Base-by-base conservation (phyloP, 2,329 filamentous ascomycete species). In the Sarocladium brachiariae region DNA sequence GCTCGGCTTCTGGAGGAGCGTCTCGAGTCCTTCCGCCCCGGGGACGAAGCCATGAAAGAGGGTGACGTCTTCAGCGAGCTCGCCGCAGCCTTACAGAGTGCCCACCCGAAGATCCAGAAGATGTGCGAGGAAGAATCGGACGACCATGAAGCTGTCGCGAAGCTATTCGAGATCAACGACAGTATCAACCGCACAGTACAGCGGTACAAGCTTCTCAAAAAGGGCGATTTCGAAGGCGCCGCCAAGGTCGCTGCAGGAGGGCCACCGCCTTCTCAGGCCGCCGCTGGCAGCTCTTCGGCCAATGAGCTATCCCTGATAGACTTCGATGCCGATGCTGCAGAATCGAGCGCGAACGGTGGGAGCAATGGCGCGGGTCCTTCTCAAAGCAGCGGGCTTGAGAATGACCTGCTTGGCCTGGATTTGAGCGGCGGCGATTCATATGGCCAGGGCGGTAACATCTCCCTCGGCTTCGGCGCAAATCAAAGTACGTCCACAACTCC, bases 41-140 rank as follows among this genome's bases (percentile, higher is more conserved):
- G 91, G 38, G 92, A 96, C 60, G 80, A 78, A 52, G 21, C 30
- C 14, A 86, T 97, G 70, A 65, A 69, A 18, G 81, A 84, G 16
- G 80, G 80, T 11, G 81, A 85, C 54, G 81, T 85, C 18, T 85
- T 82, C 57, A 79, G 91, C 74, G 93, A 99, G 73, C 78, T 99
- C 50, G 91, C 91, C 4, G 85, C 87, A 56, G 84, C 93, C 9
- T 76, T 99, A 41, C 88, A 89, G 65, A 96, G 87, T 63, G 93
- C 93, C 2, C 93, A 99, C 61, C 93, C 93, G 8, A 99, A 99
- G 73, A 97, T 99, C 57, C 92, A 97, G 65, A 96, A 89, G 71
- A 99, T 99, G 92, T 97, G 92, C 63, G 92, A 97, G 68, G 93
- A 99, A 68, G 93, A 99, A 64, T 96, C 91, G 10, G 92, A 97